Conservation (phyloP, 805 yeast species). For the Candida orba region DNA sequence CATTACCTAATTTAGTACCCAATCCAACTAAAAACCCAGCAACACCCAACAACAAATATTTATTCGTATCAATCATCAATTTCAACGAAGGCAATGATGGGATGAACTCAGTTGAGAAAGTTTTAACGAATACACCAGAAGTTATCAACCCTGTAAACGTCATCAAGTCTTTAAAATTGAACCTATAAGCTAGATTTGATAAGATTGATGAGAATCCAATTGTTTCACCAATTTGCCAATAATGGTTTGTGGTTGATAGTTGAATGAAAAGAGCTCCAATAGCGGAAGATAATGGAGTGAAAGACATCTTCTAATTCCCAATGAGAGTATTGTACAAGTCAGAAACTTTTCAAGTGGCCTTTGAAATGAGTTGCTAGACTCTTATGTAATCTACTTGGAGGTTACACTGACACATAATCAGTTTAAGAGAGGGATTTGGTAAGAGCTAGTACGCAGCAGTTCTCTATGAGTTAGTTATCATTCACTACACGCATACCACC, state of each 20-base stretch:
- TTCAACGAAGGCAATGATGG: constrained; percentile 16
- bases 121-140: constrained; percentile 22
- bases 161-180: constrained; percentile 24
- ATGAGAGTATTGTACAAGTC: background rate
- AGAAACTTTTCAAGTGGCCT: background rate
- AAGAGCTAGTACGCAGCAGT: too few species aligned
- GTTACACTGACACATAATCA: too few species aligned
- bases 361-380: background rate
- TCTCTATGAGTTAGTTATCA: too few species aligned
- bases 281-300: constrained; percentile 37
- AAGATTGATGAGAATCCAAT: constrained; percentile 42
- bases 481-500: too few species aligned
- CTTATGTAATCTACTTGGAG: too few species aligned
- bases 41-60: background rate
- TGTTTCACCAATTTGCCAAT: constrained; percentile 32
- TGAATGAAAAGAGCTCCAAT: constrained; percentile 43
- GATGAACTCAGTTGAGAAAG: constrained; percentile 24
- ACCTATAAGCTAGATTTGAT: constrained; percentile 24
- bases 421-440: too few species aligned
- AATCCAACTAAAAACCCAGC: constrained; percentile 40
- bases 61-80: background rate
- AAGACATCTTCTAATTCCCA: constrained; percentile 15
- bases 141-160: constrained; percentile 30
- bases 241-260: constrained; percentile 36
- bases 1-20: constrained; percentile 41